Percentiles rank a stretch among this genome's conserved stretches.
phyloP scores from a whole-genome alignment of 2,329 filamentous ascomycete genomes.

The Lachnellula cervina region DNA sequence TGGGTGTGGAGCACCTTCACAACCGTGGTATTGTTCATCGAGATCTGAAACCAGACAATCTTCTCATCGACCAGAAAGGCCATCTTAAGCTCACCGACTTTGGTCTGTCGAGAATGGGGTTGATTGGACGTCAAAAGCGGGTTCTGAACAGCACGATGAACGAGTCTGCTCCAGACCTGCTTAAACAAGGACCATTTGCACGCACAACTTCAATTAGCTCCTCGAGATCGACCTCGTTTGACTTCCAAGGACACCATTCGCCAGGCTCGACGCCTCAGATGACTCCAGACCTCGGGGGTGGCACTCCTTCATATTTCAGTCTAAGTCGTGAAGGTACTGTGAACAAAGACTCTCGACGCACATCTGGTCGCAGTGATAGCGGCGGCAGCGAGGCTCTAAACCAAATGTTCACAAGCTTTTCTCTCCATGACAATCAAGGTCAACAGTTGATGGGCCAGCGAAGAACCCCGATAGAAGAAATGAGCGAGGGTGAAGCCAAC shows the following conservation, averaged over 20 bases:
- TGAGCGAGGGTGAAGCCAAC: constrained; percentile 63
- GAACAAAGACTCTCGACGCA: constrained; percentile 60
- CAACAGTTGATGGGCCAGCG: constrained; percentile 34
- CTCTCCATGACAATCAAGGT: constrained; percentile 57
- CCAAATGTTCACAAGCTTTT: constrained; percentile 76
- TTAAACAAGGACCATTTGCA: constrained; percentile 88
- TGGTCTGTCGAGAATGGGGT: constrained; percentile 91
- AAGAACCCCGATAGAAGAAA: constrained; percentile 68
- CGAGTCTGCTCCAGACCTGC: constrained; percentile 84
- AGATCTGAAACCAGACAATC: constrained; percentile 93
- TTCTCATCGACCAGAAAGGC: constrained; percentile 93
- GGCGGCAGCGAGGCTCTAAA: constrained; percentile 82
- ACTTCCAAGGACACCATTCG: constrained; percentile 74
- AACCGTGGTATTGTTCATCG: constrained; percentile 92
- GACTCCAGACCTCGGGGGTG: constrained; percentile 68
- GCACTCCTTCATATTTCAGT: constrained; percentile 88
- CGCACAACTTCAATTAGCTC: constrained; percentile 81
- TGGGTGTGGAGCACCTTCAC: constrained; percentile 96
- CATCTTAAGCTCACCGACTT: constrained; percentile 98
- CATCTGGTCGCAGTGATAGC: constrained; percentile 86
- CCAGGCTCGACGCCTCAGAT: constrained; percentile 82
- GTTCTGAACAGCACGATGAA: constrained; percentile 71
- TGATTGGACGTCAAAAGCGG: constrained; percentile 93
- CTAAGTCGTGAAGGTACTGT: constrained; percentile 55
- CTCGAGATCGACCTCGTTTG: constrained; percentile 89